Evolutionary conservation across 2,329 filamentous ascomycete genomes (phyloP).

Genomic region (Neoscytalidium dimidiatum): DNA sequence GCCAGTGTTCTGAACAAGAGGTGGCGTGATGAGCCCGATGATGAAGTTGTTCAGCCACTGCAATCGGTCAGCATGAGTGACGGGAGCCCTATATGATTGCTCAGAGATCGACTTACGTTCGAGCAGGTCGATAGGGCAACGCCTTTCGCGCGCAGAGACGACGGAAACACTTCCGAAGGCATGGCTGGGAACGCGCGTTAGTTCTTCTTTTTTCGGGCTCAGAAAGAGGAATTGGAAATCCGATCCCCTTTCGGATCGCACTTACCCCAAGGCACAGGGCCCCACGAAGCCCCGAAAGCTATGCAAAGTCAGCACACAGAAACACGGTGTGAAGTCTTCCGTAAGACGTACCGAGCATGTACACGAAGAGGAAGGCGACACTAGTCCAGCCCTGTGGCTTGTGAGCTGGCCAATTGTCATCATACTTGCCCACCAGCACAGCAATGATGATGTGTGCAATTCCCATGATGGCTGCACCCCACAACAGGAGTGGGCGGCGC

Average conservation of each 20-base stretch:
- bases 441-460: slow-evolving; percentile 54
- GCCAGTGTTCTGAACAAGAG: slow-evolving; percentile 60
- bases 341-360: slow-evolving; percentile 49
- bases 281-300: slow-evolving; percentile 62
- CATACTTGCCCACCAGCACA: slow-evolving; percentile 56
- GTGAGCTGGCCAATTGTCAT: slow-evolving; percentile 53
- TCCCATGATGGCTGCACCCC: slow-evolving; percentile 50
- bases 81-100: slow-evolving; percentile 34
- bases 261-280: slow-evolving; percentile 47
- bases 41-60: slow-evolving; percentile 65
- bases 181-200: slow-evolving; percentile 33
- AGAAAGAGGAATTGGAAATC: neutral
- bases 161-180: slow-evolving; percentile 64
- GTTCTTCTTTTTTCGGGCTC: neutral
- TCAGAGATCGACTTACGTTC: slow-evolving; percentile 45
- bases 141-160: slow-evolving; percentile 63
- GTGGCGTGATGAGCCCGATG: slow-evolving; percentile 66
- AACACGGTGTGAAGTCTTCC: neutral
- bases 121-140: slow-evolving; percentile 64
- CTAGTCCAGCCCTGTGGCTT: slow-evolving; percentile 55
- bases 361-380: slow-evolving; percentile 63
- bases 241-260: neutral
- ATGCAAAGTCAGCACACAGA: neutral
- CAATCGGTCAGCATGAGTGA: neutral
- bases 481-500: slow-evolving; percentile 41